Conservation (phyloP, 768 basidiomycete species). For the Hypholoma sublateritium region DNA sequence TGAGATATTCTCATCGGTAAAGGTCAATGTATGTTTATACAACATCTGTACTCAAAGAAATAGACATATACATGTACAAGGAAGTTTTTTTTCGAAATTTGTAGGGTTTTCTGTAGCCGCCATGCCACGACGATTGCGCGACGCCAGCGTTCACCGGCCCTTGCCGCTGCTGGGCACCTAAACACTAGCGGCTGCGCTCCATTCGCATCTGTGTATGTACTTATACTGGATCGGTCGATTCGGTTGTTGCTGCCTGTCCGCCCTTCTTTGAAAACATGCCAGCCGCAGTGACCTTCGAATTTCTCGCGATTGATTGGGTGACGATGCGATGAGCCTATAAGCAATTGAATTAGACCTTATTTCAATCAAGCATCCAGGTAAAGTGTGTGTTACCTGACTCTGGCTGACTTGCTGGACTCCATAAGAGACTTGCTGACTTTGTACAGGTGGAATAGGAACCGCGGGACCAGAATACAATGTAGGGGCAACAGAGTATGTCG, state of each 20-base stretch:
- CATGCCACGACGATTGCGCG: no score
- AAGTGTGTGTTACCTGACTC: conserved; percentile 4
- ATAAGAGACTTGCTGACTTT: not conserved
- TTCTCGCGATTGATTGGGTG: conserved; percentile 22
- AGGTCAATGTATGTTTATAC: no score
- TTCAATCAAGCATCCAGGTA: not conserved
- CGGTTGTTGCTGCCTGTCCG: conserved; percentile 8
- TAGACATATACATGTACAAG: no score
- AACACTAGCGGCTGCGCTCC: no score
- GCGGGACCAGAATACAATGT: not conserved
- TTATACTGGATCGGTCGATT: not conserved
- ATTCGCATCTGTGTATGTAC: no score
- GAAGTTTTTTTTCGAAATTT: no score
- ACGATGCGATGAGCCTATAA: conserved; percentile 20
- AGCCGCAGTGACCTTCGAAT: conserved; percentile 19
- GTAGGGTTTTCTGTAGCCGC: no score
- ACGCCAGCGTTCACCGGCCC: no score
- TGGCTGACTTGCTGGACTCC: conserved; percentile 6
- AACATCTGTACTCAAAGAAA: no score
- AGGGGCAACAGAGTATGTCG: not conserved
- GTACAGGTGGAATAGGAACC: not conserved
- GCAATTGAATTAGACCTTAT: not conserved
- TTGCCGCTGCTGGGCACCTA: no score
- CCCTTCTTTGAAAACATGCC: conserved; percentile 17
- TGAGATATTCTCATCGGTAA: no score